phyloP scores from a whole-genome alignment of 768 basidiomycete species.

The Russula foetens region DNA sequence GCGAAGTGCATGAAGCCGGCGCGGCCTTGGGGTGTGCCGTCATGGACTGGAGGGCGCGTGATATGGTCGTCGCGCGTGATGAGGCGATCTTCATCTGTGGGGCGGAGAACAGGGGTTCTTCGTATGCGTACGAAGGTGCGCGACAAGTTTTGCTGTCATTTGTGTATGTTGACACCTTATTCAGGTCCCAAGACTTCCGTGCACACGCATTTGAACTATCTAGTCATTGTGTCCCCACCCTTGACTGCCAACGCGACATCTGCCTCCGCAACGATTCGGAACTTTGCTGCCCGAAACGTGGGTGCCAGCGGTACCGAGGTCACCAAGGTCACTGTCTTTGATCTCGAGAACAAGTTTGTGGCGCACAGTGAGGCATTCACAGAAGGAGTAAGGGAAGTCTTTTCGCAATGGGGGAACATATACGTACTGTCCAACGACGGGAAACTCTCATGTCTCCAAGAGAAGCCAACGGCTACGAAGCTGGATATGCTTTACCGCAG shows the following conservation, averaged over 20 bases:
- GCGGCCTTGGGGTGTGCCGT: slow-evolving; percentile 76
- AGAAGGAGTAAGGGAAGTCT: slow-evolving; percentile 74
- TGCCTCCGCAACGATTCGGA: slow-evolving; percentile 66
- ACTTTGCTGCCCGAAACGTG: slow-evolving; percentile 49
- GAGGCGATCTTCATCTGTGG: slow-evolving; percentile 89
- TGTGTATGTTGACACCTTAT: background rate
- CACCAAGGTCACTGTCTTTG: slow-evolving; percentile 78
- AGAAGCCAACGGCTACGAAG: slow-evolving; percentile 78
- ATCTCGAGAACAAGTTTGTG: slow-evolving; percentile 86
- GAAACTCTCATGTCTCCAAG: slow-evolving; percentile 59
- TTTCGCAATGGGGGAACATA: slow-evolving; percentile 75
- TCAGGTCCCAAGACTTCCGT: slow-evolving; percentile 72
- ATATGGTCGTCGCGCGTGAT: slow-evolving; percentile 80
- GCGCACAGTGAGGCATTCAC: slow-evolving; percentile 77
- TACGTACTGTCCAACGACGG: slow-evolving; percentile 77
- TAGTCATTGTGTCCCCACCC: slow-evolving; percentile 85
- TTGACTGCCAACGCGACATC: slow-evolving; percentile 58
- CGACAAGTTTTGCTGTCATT: background rate
- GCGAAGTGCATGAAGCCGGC: slow-evolving; percentile 80
- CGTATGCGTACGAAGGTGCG: slow-evolving; percentile 88
- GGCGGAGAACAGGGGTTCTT: slow-evolving; percentile 71
- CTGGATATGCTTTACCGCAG: slow-evolving; percentile 79
- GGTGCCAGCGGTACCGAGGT: slow-evolving; percentile 49
- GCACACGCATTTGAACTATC: slow-evolving; percentile 70
- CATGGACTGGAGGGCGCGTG: slow-evolving; percentile 63